phyloP scores from a whole-genome alignment of 257 asterid species.

The Petunia axillaris region DNA sequence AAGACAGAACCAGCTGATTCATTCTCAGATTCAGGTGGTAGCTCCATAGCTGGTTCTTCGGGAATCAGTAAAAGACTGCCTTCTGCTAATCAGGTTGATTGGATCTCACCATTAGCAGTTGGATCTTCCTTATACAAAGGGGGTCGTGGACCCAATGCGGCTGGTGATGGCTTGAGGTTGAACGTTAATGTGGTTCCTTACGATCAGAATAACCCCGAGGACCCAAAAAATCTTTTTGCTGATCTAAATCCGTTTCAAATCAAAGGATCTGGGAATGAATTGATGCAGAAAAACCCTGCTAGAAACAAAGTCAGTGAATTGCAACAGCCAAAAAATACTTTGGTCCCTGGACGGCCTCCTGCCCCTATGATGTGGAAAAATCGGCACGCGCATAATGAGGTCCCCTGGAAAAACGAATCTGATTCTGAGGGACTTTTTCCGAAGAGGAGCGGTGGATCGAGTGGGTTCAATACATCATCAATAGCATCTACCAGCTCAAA shows the following conservation, averaged over 20 bases:
- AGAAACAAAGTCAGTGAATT: constrained; percentile 57
- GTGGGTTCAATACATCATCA: constrained; percentile 45
- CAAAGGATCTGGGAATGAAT: constrained; percentile 70
- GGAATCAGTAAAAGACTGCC: constrained; percentile 49
- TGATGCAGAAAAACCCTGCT: constrained; percentile 51
- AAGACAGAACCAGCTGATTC: constrained; percentile 49
- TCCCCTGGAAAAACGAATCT: constrained; percentile 52
- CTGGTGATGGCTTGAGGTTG: constrained; percentile 65
- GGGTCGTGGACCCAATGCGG: constrained; percentile 71
- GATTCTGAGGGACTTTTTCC: constrained; percentile 48
- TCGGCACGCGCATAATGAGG: constrained; percentile 63
- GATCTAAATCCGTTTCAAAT: constrained; percentile 95
- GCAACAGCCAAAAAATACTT: constrained; percentile 55
- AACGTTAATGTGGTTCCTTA: constrained; percentile 77
- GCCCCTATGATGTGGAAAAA: constrained; percentile 75
- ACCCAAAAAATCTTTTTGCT: constrained; percentile 82
- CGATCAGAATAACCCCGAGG: constrained; percentile 61
- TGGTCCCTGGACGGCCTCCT: constrained; percentile 59
- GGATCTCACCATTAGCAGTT: constrained; percentile 51
- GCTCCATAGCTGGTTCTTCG: constrained; percentile 64
- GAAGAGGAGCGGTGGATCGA: constrained; percentile 50
- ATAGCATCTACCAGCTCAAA: constrained; percentile 55
- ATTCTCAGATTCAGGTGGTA: constrained; percentile 40
- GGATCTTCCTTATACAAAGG: constrained; percentile 74
- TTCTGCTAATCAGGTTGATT: constrained; percentile 60